A percentile compares a stretch with the other conserved stretches of the same genome.
These are phyloP conservation scores for Plasmodium gaboni DNA, from an alignment of 169 alveolate genomes.

Conservation along the genomic window DNA sequence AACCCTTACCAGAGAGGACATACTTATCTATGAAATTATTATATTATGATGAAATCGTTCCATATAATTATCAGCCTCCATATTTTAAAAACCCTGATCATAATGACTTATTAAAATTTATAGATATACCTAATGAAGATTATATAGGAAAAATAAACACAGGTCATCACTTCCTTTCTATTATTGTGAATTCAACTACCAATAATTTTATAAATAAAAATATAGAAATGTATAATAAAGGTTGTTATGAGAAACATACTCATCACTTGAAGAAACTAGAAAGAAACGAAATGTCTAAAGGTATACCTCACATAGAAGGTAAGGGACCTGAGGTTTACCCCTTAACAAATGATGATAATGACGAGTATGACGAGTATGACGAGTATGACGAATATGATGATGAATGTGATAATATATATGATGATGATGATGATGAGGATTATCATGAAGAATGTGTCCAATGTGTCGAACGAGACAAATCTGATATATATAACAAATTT, in stretches of 20 bases:
- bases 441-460: neutral
- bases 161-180: conserved; percentile 78
- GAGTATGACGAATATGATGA: neutral
- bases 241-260: too few species aligned
- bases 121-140: conserved; percentile 79
- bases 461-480: too few species aligned
- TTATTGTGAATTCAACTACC: conserved; percentile 79
- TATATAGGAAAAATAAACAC: conserved; percentile 83
- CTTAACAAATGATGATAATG: neutral
- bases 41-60: conserved; percentile 88
- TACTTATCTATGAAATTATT: conserved; percentile 87
- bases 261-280: too few species aligned
- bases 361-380: neutral
- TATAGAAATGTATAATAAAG: too few species aligned
- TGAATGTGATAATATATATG: neutral
- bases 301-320: too few species aligned
- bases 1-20: conserved; percentile 88
- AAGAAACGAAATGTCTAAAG: too few species aligned
- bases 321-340: neutral
- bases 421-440: conserved; percentile 3
- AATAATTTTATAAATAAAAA: conserved; percentile 20
- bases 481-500: neutral
- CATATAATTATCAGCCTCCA: conserved; percentile 88
- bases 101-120: conserved; percentile 77
- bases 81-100: conserved; percentile 84